These are phyloP conservation scores for Durotheca rogersii DNA, from an alignment of 495 filamentous ascomycete species.

Conservation along the genomic window DNA sequence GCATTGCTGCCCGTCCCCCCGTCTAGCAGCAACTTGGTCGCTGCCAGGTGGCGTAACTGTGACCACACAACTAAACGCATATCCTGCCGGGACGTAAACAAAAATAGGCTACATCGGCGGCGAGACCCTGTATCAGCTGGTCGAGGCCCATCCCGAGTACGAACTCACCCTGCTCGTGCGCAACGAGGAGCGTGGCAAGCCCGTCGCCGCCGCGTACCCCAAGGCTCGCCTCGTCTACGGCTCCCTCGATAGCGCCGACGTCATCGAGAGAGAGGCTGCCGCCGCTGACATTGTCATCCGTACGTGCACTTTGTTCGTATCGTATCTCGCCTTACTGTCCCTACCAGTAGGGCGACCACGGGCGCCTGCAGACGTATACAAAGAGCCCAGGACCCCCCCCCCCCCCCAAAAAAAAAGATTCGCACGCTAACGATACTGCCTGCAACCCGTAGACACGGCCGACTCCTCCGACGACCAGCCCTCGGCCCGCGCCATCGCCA, in stretches of 20 bases:
- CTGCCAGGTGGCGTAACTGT: too few relatives aligned
- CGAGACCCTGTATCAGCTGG: slow-evolving; percentile 62
- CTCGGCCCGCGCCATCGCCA: slow-evolving; percentile 46
- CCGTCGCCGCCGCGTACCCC: slow-evolving; percentile 60
- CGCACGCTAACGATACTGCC: not conserved
- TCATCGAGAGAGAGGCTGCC: slow-evolving; percentile 59
- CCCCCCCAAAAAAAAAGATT: too few relatives aligned
- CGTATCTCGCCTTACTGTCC: too few relatives aligned
- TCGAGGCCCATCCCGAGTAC: slow-evolving; percentile 65
- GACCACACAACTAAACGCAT: too few relatives aligned
- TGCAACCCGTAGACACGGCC: slow-evolving; percentile 42
- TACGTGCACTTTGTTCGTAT: slow-evolving; percentile 37
- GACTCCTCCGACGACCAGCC: slow-evolving; percentile 48
- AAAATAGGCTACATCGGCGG: slow-evolving; percentile 72
- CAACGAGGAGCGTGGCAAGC: slow-evolving; percentile 62
- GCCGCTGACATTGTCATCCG: slow-evolving; percentile 67
- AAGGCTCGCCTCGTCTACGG: slow-evolving; percentile 55
- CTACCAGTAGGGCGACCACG: too few relatives aligned
- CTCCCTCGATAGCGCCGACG: slow-evolving; percentile 53
- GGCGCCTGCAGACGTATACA: too few relatives aligned
- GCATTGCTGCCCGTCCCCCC: too few relatives aligned
- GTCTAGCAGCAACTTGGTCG: too few relatives aligned
- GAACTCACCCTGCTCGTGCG: slow-evolving; percentile 67
- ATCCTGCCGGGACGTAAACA: not conserved
- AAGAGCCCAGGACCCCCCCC: too few relatives aligned